Conservation (phyloP, 139 green algal species). For the Asterochloris erici region DNA sequence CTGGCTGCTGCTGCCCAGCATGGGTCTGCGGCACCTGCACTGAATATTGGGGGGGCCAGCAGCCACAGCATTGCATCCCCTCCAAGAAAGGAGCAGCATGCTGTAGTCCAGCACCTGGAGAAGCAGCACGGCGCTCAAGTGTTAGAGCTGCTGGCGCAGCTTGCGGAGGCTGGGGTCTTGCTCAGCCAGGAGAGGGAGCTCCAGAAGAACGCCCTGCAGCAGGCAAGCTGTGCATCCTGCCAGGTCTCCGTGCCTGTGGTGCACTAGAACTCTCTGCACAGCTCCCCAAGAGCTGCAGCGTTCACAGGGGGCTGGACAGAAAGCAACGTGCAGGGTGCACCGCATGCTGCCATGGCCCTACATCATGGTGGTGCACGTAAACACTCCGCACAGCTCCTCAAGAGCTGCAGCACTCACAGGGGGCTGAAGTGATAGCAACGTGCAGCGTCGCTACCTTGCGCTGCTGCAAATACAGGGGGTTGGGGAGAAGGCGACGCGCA, state of each 20-base stretch:
- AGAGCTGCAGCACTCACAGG: neutral
- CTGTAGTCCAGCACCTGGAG: neutral
- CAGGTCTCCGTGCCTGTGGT: neutral
- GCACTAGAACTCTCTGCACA: neutral
- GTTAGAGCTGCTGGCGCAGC: neutral
- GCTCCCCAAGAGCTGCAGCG: neutral
- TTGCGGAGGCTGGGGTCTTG: neutral
- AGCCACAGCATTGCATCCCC: too few relatives aligned
- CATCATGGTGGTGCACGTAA: neutral
- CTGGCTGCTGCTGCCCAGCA: too few relatives aligned
- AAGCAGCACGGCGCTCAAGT: neutral
- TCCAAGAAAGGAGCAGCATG: too few relatives aligned
- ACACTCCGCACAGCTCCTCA: neutral
- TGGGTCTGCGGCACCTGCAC: too few relatives aligned
- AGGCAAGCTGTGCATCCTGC: neutral
- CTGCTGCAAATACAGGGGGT: too few relatives aligned
- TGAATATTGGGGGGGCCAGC: too few relatives aligned
- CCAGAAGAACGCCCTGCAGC: neutral
- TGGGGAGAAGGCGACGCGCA: too few relatives aligned
- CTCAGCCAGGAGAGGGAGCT: neutral
- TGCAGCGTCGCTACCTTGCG: too few relatives aligned
- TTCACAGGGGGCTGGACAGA: neutral
- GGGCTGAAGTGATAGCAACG: neutral
- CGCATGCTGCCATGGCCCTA: neutral
- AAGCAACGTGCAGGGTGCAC: neutral